Evolutionary conservation across 331 rosid species (phyloP), one percentile per base, ranked within the genome.

Genomic region (Quercus phellos): DNA sequence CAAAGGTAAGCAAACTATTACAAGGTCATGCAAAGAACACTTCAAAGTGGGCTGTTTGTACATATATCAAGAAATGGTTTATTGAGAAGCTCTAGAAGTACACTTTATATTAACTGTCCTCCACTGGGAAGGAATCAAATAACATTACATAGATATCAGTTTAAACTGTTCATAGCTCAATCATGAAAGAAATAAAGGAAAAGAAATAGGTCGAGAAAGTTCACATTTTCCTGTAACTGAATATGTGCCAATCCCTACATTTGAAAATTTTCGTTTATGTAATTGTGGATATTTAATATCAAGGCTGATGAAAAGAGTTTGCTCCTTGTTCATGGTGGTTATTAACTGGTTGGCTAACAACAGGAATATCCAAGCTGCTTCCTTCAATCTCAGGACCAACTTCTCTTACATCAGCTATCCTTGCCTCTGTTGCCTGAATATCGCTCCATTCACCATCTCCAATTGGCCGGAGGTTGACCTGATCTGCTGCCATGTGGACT

Each of bases 321-420:
- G 73, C 72, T 73, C 90, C 99, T 85, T 91, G 96, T 79, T 90
- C 98, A 59, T 85, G 97, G 75, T 83, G 94, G 76, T 76, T 86
- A 53, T 70, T 67, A 66, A 42, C 83, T 13, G 97, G 97, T 74
- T 81, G 94, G 89, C 88, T 89, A 76, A 92, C 89, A 77, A 86
- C 98, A 38, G 94, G 88, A 74, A 95, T 95, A 82, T 95, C 99
- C 83, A 93, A 88, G 88, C 99, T 95, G 85, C 83, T 95, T 73
- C 89, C 85, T 80, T 88, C 94, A 24, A 90, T 78, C 84, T 93
- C 91, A 0, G 92, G 81, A 5, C 87, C 86, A 3, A 95, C 88
- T 88, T 93, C 98, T 89, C 98, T 88, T 55, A 95, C 98, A 67
- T 91, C 99, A 14, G 98, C 93, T 74, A 93, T 89, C 79, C 93